Percentiles rank a stretch among this genome's conserved stretches.
These are phyloP conservation scores for Aureobasidium lini DNA, from an alignment of 2,329 filamentous ascomycete genomes.

Conservation along the genomic window DNA sequence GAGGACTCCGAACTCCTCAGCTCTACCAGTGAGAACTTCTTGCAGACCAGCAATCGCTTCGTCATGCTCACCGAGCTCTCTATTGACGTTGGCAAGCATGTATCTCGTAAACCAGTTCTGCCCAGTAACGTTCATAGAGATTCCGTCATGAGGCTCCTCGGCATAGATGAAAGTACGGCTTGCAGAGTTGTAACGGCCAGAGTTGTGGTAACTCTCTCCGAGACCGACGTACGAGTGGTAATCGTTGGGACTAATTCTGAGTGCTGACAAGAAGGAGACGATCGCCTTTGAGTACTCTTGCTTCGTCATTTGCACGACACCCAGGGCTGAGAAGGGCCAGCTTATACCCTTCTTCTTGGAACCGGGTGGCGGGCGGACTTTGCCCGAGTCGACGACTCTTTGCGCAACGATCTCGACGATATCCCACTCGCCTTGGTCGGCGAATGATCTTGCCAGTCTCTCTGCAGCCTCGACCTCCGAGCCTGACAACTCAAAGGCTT, in stretches of 20 bases:
- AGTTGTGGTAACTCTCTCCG: slow-evolving; percentile 95
- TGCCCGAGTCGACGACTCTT: slow-evolving; percentile 89
- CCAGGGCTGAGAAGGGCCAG: slow-evolving; percentile 91
- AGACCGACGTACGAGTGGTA: slow-evolving; percentile 96
- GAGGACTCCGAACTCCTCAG: slow-evolving; percentile 74
- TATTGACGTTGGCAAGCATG: slow-evolving; percentile 90
- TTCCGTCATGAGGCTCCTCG: slow-evolving; percentile 60
- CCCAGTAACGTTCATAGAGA: slow-evolving; percentile 47
- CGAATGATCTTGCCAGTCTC: slow-evolving; percentile 75
- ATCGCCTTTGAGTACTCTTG: slow-evolving; percentile 85
- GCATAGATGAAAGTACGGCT: slow-evolving; percentile 85
- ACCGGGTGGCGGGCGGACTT: slow-evolving; percentile 79
- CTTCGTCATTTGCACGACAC: slow-evolving; percentile 89
- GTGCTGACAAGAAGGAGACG: slow-evolving; percentile 81
- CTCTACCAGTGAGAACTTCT: slow-evolving; percentile 59
- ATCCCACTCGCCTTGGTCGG: slow-evolving; percentile 90
- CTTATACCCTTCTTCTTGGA: slow-evolving; percentile 89
- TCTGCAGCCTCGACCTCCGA: slow-evolving; percentile 83
- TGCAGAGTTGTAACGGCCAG: slow-evolving; percentile 87
- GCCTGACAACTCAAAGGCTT: slow-evolving; percentile 86
- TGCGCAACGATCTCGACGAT: slow-evolving; percentile 88
- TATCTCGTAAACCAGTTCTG: slow-evolving; percentile 95
- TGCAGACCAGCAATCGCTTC: slow-evolving; percentile 72
- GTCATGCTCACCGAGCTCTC: slow-evolving; percentile 85
- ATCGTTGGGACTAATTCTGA: slow-evolving; percentile 75